Conservation (phyloP, 129 eudicot species). For the Ambrosia artemisiifolia region DNA sequence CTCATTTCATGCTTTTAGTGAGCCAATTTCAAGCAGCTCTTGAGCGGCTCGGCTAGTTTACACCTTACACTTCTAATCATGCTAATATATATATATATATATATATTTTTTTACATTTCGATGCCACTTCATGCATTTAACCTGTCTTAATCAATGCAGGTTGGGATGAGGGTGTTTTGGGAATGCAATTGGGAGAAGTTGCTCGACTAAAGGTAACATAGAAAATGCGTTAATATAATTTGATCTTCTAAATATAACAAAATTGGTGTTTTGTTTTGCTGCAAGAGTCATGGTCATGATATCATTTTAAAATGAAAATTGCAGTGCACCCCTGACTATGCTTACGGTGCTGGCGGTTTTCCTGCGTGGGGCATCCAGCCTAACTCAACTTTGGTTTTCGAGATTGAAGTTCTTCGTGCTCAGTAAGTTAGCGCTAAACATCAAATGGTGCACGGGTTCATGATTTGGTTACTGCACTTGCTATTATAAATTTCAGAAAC, state of each 20-base stretch:
- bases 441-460: background rate
- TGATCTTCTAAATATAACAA: background rate
- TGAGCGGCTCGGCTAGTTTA: too few relatives aligned
- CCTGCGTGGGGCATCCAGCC: conserved; percentile 95
- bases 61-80: too few relatives aligned
- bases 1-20: too few relatives aligned
- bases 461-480: background rate
- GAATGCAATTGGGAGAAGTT: conserved; percentile 99
- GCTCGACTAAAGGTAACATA: conserved; percentile 66
- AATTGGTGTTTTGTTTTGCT: background rate
- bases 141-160: conserved; percentile 39
- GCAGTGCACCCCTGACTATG: conserved; percentile 98
- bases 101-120: background rate
- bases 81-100: background rate
- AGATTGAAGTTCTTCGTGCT: conserved; percentile 79
- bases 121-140: background rate
- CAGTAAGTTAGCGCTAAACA: conserved; percentile 12
- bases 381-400: conserved; percentile 75
- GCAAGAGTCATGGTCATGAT: background rate
- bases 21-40: too few relatives aligned
- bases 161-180: conserved; percentile 98
- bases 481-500: background rate
- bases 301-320: conserved; percentile 3
- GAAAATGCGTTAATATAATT: background rate
- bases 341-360: conserved; percentile 83